phyloP scores from a whole-genome alignment of 2,329 filamentous ascomycete genomes.

The Teratosphaeriaceae sp. region DNA sequence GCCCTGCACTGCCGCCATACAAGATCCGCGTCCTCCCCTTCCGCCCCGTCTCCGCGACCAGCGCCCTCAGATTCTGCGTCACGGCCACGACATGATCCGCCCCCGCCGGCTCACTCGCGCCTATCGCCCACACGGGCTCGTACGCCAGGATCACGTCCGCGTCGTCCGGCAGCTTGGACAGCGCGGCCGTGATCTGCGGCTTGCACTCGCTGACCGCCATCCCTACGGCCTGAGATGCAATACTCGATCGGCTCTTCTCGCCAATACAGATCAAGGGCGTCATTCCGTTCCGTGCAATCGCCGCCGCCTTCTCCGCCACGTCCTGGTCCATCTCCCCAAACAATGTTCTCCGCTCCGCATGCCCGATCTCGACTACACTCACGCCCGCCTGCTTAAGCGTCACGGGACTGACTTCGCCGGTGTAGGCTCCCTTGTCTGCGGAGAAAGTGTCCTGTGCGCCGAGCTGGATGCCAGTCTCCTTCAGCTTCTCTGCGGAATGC shows the following conservation, averaged over 20 bases:
- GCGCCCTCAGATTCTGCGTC: constrained; percentile 56
- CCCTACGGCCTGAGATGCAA: constrained; percentile 44
- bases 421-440: constrained; percentile 66
- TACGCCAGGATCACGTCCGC: constrained; percentile 73
- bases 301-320: constrained; percentile 62
- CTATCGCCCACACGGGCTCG: constrained; percentile 86
- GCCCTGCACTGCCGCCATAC: constrained; percentile 78
- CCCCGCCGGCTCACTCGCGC: constrained; percentile 62
- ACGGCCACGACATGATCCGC: constrained; percentile 68
- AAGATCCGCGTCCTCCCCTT: constrained; percentile 60
- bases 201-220: constrained; percentile 60
- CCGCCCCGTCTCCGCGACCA: constrained; percentile 40
- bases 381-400: constrained; percentile 63
- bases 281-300: constrained; percentile 62
- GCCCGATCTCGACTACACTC: constrained; percentile 68
- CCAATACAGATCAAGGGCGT: constrained; percentile 76
- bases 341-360: constrained; percentile 67
- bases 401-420: constrained; percentile 67
- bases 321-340: constrained; percentile 69
- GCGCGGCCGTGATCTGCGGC: constrained; percentile 57
- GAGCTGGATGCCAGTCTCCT: constrained; percentile 49
- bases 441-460: constrained; percentile 73
- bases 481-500: constrained; percentile 41
- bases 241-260: constrained; percentile 49
- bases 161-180: constrained; percentile 53